Evolutionary conservation across 768 basidiomycete genomes (phyloP).

Genomic region (Boletus edulis): DNA sequence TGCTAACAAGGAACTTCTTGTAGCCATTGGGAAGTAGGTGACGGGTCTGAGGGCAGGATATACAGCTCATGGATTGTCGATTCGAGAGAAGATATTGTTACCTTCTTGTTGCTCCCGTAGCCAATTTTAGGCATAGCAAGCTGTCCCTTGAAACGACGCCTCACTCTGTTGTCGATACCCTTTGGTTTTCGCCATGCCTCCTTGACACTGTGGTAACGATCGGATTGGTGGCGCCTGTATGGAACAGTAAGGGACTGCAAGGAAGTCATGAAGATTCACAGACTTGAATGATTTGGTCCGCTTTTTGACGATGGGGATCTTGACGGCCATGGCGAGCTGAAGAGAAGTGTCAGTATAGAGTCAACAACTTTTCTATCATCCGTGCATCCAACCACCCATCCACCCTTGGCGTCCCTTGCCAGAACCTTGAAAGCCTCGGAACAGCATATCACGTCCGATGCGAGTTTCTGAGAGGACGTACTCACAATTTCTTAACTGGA

Average conservation of each 20-base stretch:
- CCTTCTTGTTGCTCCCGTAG: conserved; percentile 83
- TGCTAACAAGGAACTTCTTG: conserved; percentile 95
- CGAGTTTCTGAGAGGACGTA: conserved; percentile 18
- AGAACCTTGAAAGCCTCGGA: not conserved
- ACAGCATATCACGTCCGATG: not conserved
- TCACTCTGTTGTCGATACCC: conserved; percentile 99
- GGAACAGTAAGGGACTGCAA: conserved; percentile 12
- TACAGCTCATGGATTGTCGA: not conserved
- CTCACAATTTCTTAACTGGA: conserved; percentile 57
- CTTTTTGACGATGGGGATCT: conserved; percentile 87
- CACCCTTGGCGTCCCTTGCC: conserved; percentile 7
- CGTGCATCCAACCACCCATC: conserved; percentile 20
- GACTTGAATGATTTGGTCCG: conserved; percentile 97
- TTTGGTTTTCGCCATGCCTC: conserved; percentile 99
- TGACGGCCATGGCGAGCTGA: conserved; percentile 45
- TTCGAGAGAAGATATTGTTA: conserved; percentile 34
- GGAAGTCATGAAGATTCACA: conserved; percentile 29
- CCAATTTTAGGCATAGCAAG: conserved; percentile 91
- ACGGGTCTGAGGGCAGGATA: conserved; percentile 57
- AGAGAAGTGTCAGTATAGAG: conserved; percentile 11
- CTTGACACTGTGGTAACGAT: conserved; percentile 96
- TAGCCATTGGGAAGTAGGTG: conserved; percentile 94
- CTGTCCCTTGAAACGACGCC: conserved; percentile 94
- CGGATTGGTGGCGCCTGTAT: conserved; percentile 93
- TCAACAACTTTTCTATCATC: conserved; percentile 20